phyloP scores from a whole-genome alignment of 1,284 basidiomycete genomes.

The Caloboletus firmus region DNA sequence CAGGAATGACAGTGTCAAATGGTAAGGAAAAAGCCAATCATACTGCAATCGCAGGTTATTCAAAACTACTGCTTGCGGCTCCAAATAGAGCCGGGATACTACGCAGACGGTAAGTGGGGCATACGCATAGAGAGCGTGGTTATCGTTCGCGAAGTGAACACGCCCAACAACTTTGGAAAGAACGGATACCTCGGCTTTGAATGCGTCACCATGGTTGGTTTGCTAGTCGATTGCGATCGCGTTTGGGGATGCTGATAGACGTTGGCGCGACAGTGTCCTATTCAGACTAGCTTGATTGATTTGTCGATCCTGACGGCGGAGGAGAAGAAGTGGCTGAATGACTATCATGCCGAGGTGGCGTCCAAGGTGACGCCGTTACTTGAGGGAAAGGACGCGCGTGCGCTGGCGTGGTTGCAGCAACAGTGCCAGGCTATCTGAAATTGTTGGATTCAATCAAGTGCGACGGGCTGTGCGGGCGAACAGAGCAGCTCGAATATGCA shows the following conservation, averaged over 20 bases:
- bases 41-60: neutral
- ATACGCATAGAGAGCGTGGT: conserved; percentile 93
- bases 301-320: conserved; percentile 56
- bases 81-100: conserved; percentile 83
- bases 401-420: conserved; percentile 76
- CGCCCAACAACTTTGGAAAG: conserved; percentile 84
- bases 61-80: neutral
- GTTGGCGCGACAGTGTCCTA: conserved; percentile 61
- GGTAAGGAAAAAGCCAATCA: conserved; percentile 38
- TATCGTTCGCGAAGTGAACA: conserved; percentile 69
- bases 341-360: conserved; percentile 79
- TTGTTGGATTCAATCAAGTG: neutral
- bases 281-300: conserved; percentile 85
- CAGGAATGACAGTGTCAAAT: conserved; percentile 90
- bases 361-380: conserved; percentile 79
- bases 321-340: conserved; percentile 84
- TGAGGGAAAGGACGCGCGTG: conserved; percentile 62
- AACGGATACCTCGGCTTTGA: conserved; percentile 85
- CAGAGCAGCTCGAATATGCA: neutral
- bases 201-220: conserved; percentile 73
- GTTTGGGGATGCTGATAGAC: conserved; percentile 6
- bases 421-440: conserved; percentile 45
- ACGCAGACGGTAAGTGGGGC: conserved; percentile 89
- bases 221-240: conserved; percentile 18
- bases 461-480: neutral